Evolutionary conservation across 805 yeast species (phyloP).

Genomic region (Yarrowia porcina): DNA sequence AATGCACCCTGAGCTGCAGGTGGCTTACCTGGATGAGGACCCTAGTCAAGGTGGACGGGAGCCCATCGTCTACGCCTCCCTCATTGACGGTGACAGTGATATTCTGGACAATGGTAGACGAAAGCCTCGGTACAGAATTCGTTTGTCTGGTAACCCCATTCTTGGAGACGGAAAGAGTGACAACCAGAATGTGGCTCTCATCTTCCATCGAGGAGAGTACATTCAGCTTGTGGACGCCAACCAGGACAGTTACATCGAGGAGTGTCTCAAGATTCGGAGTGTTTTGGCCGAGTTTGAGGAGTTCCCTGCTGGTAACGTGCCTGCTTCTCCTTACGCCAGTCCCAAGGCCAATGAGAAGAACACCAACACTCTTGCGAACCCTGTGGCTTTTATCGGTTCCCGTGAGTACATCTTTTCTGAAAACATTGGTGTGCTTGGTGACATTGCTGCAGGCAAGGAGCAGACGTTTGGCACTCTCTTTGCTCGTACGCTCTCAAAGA

Average conservation of each 20-base stretch:
- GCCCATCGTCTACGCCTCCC: conserved; percentile 52
- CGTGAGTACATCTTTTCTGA: conserved; percentile 82
- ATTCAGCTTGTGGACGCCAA: conserved; percentile 79
- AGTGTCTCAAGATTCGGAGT: conserved; percentile 73
- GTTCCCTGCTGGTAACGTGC: conserved; percentile 30
- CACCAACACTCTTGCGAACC: conserved; percentile 40
- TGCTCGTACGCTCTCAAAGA: conserved; percentile 75
- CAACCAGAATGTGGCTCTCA: conserved; percentile 73
- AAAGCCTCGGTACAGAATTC: conserved; percentile 60
- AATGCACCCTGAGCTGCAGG: conserved; percentile 79
- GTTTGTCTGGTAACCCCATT: conserved; percentile 74
- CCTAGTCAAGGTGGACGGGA: conserved; percentile 23
- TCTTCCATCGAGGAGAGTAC: conserved; percentile 77
- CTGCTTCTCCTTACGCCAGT: conserved; percentile 51
- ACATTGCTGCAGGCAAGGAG: conserved; percentile 84
- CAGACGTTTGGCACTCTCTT: conserved; percentile 83
- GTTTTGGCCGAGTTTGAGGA: conserved; percentile 77
- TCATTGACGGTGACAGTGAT: conserved; percentile 70
- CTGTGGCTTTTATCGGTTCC: conserved; percentile 82
- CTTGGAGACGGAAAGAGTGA: conserved; percentile 84
- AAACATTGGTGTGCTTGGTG: conserved; percentile 77
- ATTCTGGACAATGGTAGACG: conserved; percentile 56
- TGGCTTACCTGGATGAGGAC: conserved; percentile 31
- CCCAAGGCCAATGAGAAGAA: conserved; percentile 43
- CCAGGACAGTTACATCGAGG: conserved; percentile 79